A percentile compares a stretch with the other conserved stretches of the same genome.
These are phyloP conservation scores for Luvunga scandens DNA, from an alignment of 345 rosid species.

Conservation along the genomic window DNA sequence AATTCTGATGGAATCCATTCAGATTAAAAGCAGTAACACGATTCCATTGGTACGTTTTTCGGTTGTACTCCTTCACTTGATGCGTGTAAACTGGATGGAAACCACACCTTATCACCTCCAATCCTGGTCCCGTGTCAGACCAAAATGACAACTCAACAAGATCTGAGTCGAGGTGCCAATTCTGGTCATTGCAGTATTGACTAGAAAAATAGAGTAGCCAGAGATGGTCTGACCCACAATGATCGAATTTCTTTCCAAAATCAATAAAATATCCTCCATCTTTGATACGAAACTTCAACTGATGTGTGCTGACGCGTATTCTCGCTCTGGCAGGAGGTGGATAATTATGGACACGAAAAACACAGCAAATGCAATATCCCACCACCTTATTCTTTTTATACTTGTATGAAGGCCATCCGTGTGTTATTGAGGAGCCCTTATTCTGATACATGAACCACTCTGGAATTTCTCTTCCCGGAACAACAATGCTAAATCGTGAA, in stretches of 20 bases:
- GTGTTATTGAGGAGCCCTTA: background rate
- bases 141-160: no score
- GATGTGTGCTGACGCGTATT: no score
- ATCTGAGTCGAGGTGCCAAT: no score
- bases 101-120: background rate
- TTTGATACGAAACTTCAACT: no score
- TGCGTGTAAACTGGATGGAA: background rate
- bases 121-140: background rate
- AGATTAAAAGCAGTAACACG: no score
- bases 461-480: conserved; percentile 16
- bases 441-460: conserved; percentile 9
- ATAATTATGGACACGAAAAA: background rate
- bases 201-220: background rate
- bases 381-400: background rate
- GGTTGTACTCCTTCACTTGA: no score
- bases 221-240: background rate
- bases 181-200: no score
- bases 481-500: background rate
- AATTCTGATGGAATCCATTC: no score
- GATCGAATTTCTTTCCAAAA: no score
- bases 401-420: background rate
- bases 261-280: no score
- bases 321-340: no score
- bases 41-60: no score
- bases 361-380: background rate